Conservation (phyloP, 148 eudicot genomes). For the Rhododendron molle region DNA sequence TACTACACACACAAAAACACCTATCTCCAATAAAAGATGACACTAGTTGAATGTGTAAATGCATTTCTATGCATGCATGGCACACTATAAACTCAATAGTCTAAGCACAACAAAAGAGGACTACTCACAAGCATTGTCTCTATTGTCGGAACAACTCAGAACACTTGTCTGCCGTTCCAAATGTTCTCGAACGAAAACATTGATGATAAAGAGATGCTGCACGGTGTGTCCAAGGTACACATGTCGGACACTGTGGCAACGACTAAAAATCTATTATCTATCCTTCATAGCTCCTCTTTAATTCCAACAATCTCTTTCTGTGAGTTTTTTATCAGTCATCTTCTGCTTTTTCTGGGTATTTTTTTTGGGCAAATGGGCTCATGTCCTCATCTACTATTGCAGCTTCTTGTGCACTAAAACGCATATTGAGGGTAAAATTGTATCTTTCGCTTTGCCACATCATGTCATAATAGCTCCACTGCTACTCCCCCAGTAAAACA, state of each 20-base stretch:
- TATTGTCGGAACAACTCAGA: too few species aligned
- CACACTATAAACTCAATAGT: background rate
- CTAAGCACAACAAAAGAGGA: background rate
- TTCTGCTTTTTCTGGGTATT: too few species aligned
- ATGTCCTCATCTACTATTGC: background rate
- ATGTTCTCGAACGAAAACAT: too few species aligned
- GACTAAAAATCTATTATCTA: too few species aligned
- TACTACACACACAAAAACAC: background rate
- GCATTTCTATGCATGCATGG: background rate
- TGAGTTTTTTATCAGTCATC: too few species aligned
- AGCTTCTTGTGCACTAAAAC: background rate
- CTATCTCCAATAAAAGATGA: background rate
- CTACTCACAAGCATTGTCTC: background rate
- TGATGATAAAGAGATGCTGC: too few species aligned
- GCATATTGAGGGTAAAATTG: background rate
- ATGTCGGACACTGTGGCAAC: too few species aligned
- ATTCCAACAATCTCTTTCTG: too few species aligned
- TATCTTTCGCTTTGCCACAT: background rate
- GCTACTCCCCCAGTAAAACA: background rate
- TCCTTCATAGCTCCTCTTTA: too few species aligned
- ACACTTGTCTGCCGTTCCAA: too few species aligned
- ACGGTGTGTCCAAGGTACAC: too few species aligned
- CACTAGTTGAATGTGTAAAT: background rate
- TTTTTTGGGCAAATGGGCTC: too few species aligned
- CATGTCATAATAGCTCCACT: background rate